A percentile compares a stretch with the other conserved stretches of the same genome.
Conservation (phyloP, 768 basidiomycete species). For the Leucosporidium creatinivorum region DNA sequence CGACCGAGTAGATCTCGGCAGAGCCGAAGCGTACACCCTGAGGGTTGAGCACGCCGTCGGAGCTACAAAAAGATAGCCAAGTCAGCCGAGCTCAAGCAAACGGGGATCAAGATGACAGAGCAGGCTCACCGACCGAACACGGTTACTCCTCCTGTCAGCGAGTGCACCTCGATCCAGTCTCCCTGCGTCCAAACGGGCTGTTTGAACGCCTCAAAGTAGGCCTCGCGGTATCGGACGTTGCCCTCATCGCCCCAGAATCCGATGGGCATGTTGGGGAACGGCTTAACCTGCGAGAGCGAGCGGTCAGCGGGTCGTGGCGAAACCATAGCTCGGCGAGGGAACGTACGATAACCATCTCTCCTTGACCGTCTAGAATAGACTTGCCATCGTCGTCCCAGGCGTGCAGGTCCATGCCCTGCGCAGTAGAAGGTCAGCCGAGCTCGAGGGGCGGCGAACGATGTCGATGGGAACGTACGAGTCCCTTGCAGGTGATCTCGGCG, state of each 20-base stretch:
- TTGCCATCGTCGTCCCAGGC: conserved; percentile 36
- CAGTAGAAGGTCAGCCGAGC: not conserved
- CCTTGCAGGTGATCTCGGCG: conserved; percentile 32
- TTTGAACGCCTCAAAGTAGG: conserved; percentile 36
- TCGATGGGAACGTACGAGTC: too few species aligned
- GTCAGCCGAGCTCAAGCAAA: not conserved
- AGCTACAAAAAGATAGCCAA: not conserved
- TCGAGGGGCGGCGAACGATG: too few species aligned
- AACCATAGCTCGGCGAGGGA: too few species aligned
- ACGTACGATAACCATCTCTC: conserved; percentile 30
- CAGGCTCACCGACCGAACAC: conserved; percentile 32
- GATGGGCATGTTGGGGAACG: conserved; percentile 37
- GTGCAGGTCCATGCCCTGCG: conserved; percentile 34
- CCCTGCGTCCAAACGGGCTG: conserved; percentile 35
- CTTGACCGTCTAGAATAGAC: conserved; percentile 25
- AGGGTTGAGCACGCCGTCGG: conserved; percentile 35
- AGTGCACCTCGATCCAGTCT: conserved; percentile 32
- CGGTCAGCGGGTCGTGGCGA: not conserved
- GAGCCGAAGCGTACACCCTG: conserved; percentile 36
- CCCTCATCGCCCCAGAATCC: conserved; percentile 34
- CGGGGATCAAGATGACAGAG: too few species aligned
- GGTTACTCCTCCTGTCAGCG: conserved; percentile 28
- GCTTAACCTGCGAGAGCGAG: conserved; percentile 9
- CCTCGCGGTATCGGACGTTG: conserved; percentile 19
- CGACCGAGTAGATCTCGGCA: conserved; percentile 33